Evolutionary conservation across 192 early-diverging fungal species (phyloP), one percentile per base, ranked within the genome.

Genomic region (Coemansia sp.): DNA sequence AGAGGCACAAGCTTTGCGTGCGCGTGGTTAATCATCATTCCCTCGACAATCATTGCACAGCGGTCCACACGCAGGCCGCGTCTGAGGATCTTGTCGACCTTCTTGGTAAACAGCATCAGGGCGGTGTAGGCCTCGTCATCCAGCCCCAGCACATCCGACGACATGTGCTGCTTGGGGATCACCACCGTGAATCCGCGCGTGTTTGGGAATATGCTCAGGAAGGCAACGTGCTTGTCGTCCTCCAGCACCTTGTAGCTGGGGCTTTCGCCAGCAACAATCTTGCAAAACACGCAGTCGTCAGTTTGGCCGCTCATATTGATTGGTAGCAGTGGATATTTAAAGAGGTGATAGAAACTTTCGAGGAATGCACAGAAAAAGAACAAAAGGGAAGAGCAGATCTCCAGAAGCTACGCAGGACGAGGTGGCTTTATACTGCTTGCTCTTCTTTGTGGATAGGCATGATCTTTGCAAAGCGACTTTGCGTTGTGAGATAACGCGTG

Each of bases 1-100:
- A 72, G 40, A 17, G 71, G 71, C 19, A 72, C 43, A 5, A 72
- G 71, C 71, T 72, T 72, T 59, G 59, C 63, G 16, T 72, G 71
- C 19, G 71, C 71, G 20, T 72, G 71, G 43, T 61, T 53, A 5
- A 72, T 49, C 71, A 72, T 72, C 65, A 72, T 17, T 25, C 71
- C 71, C 65, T 72, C 71, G 39, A 72, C 17, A 12, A 65, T 44
- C 19, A 72, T 42, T 1, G 71, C 71, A 13, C 71, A 72, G n/a
- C 71, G 71, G 60, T 72, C 71, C 8, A 72, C 71, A 7, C 44
- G 46, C n/a, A 72, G 51, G 1, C 71, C 71, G 8, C 53, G 49
- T 19, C 71, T 64, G 56, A 72, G 71, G 4, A 65, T 48, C 19
- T 20, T 42, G 54, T 72, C 71, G 22, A 72, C 71, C n/a, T 61